phyloP scores from a whole-genome alignment of 129 eudicot genomes.

The Chrysanthemum lavandulifolium region DNA sequence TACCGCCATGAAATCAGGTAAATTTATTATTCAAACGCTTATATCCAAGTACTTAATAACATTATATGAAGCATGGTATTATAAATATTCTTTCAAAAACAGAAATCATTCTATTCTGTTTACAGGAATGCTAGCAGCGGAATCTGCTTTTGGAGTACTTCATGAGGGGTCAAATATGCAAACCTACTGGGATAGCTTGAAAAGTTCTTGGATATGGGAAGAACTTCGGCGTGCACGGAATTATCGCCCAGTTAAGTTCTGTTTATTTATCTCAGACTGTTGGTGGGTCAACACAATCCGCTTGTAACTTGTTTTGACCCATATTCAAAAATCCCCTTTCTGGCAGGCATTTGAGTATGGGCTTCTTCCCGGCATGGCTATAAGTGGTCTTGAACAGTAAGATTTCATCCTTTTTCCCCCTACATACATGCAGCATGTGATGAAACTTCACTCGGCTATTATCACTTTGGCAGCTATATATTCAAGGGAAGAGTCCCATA shows the following conservation, averaged over 20 bases:
- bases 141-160: constrained; percentile 70
- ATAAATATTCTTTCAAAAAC: neutral
- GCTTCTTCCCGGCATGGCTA: constrained; percentile 83
- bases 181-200: constrained; percentile 67
- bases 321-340: neutral
- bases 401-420: constrained; percentile 23
- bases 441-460: constrained; percentile 18
- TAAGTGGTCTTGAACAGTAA: constrained; percentile 87
- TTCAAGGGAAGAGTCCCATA: constrained; percentile 74
- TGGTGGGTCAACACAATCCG: neutral
- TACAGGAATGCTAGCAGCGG: constrained; percentile 94
- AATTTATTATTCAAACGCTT: neutral
- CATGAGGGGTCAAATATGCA: constrained; percentile 64
- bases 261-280: neutral
- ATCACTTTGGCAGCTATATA: constrained; percentile 56
- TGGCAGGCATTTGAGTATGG: constrained; percentile 94
- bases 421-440: constrained; percentile 15
- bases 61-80: neutral
- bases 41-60: neutral
- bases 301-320: neutral
- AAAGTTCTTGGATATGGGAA: constrained; percentile 90
- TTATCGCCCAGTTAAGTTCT: constrained; percentile 73
- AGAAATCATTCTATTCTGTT: neutral
- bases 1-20: constrained; percentile 99
- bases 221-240: constrained; percentile 80